Conservation (phyloP, 495 filamentous ascomycete genomes). For the Apodospora peruviana region DNA sequence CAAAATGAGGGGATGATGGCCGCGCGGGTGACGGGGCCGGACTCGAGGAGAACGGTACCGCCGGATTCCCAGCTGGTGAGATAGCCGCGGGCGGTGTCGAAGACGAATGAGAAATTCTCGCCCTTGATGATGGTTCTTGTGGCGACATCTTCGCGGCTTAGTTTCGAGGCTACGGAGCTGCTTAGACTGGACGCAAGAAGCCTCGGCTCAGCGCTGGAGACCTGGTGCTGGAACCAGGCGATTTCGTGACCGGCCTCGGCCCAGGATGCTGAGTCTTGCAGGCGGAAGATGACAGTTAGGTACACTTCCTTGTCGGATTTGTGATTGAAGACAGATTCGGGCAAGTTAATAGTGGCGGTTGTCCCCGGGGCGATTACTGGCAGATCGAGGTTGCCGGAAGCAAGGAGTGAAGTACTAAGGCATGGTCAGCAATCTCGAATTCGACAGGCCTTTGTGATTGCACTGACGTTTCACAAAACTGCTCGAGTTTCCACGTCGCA, state of each 20-base stretch:
- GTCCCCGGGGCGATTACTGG: conserved; percentile 10
- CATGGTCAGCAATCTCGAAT: background rate
- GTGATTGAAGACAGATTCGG: background rate
- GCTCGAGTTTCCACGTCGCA: conserved; percentile 15
- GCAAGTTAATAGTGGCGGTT: conserved; percentile 3
- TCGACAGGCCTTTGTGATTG: too few relatives aligned
- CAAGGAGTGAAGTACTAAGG: conserved; percentile 5
- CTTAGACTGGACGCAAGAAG: background rate
- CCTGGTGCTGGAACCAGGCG: conserved; percentile 20
- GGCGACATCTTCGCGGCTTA: background rate
- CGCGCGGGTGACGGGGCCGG: conserved; percentile 35
- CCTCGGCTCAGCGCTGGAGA: background rate
- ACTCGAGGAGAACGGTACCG: conserved; percentile 17
- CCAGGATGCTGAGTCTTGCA: conserved; percentile 13
- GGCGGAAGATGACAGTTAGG: conserved; percentile 17
- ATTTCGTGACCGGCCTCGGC: conserved; percentile 21
- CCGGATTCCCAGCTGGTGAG: conserved; percentile 30
- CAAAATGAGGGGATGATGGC: conserved; percentile 33
- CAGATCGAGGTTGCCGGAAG: conserved; percentile 12
- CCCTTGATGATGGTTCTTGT: conserved; percentile 6
- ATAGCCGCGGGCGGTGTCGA: conserved; percentile 34
- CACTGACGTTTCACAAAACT: conserved; percentile 14
- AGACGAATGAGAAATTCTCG: conserved; percentile 24
- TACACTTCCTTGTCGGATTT: conserved; percentile 10
- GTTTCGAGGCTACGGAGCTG: background rate